Conservation (phyloP, 257 asterid species). For the Solanum sejunctum region DNA sequence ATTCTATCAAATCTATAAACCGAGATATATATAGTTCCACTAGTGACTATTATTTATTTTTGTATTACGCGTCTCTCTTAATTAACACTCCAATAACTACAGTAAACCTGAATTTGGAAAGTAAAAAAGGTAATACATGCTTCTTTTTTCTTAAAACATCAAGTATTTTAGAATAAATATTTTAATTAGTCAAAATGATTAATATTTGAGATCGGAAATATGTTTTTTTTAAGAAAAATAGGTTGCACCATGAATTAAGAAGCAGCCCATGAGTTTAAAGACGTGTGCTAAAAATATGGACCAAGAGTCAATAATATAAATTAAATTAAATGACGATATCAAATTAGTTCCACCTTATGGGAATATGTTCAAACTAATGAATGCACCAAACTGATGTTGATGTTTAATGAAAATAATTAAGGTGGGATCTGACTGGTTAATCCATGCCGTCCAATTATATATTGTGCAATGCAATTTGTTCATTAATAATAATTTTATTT, state of each 20-base stretch:
- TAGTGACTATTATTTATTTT: not conserved
- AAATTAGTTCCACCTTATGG: not conserved
- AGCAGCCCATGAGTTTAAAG: conserved; percentile 9
- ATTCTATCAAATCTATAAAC: not conserved
- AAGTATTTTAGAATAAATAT: not conserved
- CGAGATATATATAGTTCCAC: not conserved
- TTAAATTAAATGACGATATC: not conserved
- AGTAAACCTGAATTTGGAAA: not conserved
- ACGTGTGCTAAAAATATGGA: conserved; percentile 5
- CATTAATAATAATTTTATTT: not conserved
- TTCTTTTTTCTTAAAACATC: not conserved
- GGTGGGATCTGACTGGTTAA: conserved; percentile 16
- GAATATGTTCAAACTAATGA: not conserved
- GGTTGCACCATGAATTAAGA: not conserved
- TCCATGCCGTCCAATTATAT: not conserved
- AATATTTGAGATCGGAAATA: not conserved
- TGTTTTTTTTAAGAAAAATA: not conserved
- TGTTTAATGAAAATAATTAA: not conserved
- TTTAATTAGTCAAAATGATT: not conserved
- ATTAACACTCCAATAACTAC: not conserved
- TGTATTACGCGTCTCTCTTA: not conserved
- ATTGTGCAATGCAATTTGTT: no score
- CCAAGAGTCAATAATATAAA: not conserved
- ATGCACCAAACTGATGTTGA: conserved; percentile 5
- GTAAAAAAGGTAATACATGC: not conserved